Percentiles rank a stretch among this genome's conserved stretches.
Evolutionary conservation across 2,329 filamentous ascomycete species (phyloP).

Genomic region (Monilinia polystroma): DNA sequence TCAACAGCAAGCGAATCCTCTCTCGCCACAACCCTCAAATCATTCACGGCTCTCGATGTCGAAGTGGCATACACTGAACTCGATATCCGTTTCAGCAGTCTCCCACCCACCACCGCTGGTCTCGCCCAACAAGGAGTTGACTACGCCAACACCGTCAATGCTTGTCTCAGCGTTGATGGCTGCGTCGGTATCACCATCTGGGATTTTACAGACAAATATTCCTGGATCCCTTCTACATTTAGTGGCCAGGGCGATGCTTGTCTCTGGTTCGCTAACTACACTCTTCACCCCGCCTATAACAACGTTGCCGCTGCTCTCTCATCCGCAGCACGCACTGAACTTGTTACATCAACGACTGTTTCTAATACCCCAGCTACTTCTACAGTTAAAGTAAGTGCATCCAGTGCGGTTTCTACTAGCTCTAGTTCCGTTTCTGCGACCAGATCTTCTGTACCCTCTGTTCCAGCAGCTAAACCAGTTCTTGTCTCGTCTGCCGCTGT

Average conservation of each 20-base stretch:
- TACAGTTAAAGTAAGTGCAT: background rate
- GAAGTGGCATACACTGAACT: slow-evolving; percentile 64
- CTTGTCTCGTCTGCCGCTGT: background rate
- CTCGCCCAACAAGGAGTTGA: slow-evolving; percentile 49
- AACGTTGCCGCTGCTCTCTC: slow-evolving; percentile 41
- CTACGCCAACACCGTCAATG: slow-evolving; percentile 43
- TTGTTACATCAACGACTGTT: slow-evolving; percentile 13
- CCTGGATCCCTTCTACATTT: slow-evolving; percentile 47
- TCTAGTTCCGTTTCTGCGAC: no score
- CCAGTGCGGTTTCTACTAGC: no score
- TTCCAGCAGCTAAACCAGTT: background rate
- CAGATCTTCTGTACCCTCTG: background rate
- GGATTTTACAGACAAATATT: slow-evolving; percentile 40
- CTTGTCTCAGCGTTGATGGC: slow-evolving; percentile 30
- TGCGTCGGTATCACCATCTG: slow-evolving; percentile 40
- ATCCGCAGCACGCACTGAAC: slow-evolving; percentile 15
- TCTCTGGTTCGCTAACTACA: slow-evolving; percentile 46
- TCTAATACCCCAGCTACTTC: slow-evolving; percentile 5
- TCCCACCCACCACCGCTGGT: slow-evolving; percentile 47
- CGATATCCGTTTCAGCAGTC: slow-evolving; percentile 52
- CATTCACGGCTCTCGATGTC: slow-evolving; percentile 53
- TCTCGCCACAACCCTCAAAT: slow-evolving; percentile 48
- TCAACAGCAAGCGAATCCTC: slow-evolving; percentile 48
- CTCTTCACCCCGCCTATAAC: slow-evolving; percentile 47
- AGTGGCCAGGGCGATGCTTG: slow-evolving; percentile 45